These are phyloP conservation scores for Tetracladium marchalianum DNA, from an alignment of 495 filamentous ascomycete genomes.

Conservation along the genomic window DNA sequence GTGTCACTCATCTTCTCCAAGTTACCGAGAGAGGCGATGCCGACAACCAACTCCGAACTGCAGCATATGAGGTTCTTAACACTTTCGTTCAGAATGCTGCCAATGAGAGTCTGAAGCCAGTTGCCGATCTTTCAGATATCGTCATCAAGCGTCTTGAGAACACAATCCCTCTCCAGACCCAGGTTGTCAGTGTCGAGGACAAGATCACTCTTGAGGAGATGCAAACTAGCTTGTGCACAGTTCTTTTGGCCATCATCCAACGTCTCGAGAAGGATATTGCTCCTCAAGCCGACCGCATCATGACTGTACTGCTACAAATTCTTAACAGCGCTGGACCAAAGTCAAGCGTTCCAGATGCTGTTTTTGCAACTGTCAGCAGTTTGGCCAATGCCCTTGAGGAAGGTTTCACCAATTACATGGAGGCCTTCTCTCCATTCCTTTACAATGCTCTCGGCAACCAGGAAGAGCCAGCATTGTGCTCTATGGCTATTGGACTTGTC, in stretches of 20 bases:
- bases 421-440: slow-evolving; percentile 79
- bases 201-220: slow-evolving; percentile 91
- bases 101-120: slow-evolving; percentile 67
- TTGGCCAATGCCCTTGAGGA: slow-evolving; percentile 82
- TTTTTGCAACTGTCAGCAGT: slow-evolving; percentile 82
- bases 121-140: slow-evolving; percentile 73
- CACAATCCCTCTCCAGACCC: slow-evolving; percentile 80
- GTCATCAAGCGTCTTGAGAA: slow-evolving; percentile 83
- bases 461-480: slow-evolving; percentile 85
- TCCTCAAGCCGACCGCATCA: slow-evolving; percentile 87
- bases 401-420: slow-evolving; percentile 94
- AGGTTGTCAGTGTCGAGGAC: slow-evolving; percentile 95
- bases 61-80: slow-evolving; percentile 96
- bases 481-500: slow-evolving; percentile 94
- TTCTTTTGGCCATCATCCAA: slow-evolving; percentile 83
- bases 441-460: slow-evolving; percentile 91
- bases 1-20: slow-evolving; percentile 71
- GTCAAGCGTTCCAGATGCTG: slow-evolving; percentile 87
- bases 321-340: slow-evolving; percentile 69
- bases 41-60: slow-evolving; percentile 92
- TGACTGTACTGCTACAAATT: slow-evolving; percentile 75
- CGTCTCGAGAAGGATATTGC: slow-evolving; percentile 85
- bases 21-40: slow-evolving; percentile 74
- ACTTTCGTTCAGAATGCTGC: slow-evolving; percentile 85
- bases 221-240: slow-evolving; percentile 88